Percentiles rank a stretch among this genome's conserved stretches.
These are phyloP conservation scores for Globisporangium okanoganense DNA, from an alignment of 352 stramenopile species.

Conservation along the genomic window DNA sequence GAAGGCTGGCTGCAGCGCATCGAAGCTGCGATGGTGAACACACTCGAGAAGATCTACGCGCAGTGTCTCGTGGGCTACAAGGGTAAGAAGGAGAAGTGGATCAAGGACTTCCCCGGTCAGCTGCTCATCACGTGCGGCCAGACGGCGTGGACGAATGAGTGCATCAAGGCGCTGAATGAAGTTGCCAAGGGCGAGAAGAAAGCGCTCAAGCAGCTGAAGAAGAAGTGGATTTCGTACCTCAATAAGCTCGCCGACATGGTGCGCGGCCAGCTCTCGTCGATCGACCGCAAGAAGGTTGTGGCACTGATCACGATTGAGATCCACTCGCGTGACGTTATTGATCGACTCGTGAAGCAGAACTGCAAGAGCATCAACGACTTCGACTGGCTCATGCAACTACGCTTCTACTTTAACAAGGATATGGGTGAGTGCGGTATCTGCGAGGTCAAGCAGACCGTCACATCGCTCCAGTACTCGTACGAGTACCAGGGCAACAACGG, in stretches of 20 bases:
- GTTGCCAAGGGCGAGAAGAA: conserved; percentile 90
- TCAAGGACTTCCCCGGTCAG: conserved; percentile 92
- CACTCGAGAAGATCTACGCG: conserved; percentile 81
- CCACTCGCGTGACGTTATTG: conserved; percentile 95
- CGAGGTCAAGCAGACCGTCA: conserved; percentile 86
- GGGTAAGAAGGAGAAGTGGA: conserved; percentile 95
- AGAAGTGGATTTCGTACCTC: conserved; percentile 92
- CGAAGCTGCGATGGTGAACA: conserved; percentile 81
- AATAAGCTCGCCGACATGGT: conserved; percentile 95
- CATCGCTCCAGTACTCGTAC: conserved; percentile 82
- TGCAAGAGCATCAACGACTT: conserved; percentile 92
- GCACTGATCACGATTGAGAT: conserved; percentile 97
- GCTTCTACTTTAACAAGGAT: conserved; percentile 87
- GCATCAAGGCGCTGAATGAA: conserved; percentile 90
- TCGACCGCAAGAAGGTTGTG: conserved; percentile 95
- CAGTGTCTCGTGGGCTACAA: conserved; percentile 86
- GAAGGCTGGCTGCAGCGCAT: conserved; percentile 89
- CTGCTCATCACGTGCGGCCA: conserved; percentile 92
- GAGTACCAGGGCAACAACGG: conserved; percentile 87
- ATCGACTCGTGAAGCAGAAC: conserved; percentile 92
- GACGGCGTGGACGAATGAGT: conserved; percentile 92
- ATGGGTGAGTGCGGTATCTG: conserved; percentile 77
- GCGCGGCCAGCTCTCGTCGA: conserved; percentile 80
- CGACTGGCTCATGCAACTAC: conserved; percentile 87
- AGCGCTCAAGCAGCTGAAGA: conserved; percentile 90